Evolutionary conservation across 148 eudicot species (phyloP), one percentile per base, ranked within the genome.

Genomic region (Agrostemma githago): DNA sequence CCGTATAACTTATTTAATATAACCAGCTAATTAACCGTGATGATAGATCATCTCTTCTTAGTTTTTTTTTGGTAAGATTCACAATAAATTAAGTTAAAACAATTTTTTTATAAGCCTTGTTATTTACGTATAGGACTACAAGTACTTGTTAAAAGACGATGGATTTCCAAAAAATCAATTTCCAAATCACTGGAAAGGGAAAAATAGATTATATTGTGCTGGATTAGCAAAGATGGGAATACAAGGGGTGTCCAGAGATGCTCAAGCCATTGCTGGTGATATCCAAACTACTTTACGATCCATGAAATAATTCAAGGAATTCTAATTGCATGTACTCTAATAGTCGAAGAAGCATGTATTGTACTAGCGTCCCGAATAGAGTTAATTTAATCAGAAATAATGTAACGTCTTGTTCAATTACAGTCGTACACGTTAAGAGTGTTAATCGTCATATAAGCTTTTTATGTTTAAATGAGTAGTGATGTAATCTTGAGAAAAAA

Each of bases 161-260:
- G 86, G 83, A 20, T 62, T 66, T 15, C 81, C 86, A 3, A 80
- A 62, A 44, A 74, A 74, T 3, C 42, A 56, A 40, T 74, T 34
- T 9, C 77, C 79, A 0, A 34, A 67, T 12, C 86, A 83, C 6
- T 83, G 86, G 83, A 83, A 80, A 62, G 86, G 86, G 3, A 26
- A 71, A 3, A 80, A 63, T 7, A 67, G 78, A 16, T 19, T 71
- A 14, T 84, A 84, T 38, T 81, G 82, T 61, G 84, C 74, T 1
- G 86, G 86, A 2, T 19, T 84, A 10, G 66, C 86, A 39, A 74
- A 62, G 9, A 83, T 78, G 86, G 86, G 86, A 10, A 8, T 84
- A 8, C 58, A 26, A 5, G 86, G 86, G 3, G 41, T 73, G 14
- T 73, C 84, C 0, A 69, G 20, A 2, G 86, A 84, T 59, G 86